Evolutionary conservation across 2,329 filamentous ascomycete species (phyloP).

Genomic region (Aureobasidium sp.): DNA sequence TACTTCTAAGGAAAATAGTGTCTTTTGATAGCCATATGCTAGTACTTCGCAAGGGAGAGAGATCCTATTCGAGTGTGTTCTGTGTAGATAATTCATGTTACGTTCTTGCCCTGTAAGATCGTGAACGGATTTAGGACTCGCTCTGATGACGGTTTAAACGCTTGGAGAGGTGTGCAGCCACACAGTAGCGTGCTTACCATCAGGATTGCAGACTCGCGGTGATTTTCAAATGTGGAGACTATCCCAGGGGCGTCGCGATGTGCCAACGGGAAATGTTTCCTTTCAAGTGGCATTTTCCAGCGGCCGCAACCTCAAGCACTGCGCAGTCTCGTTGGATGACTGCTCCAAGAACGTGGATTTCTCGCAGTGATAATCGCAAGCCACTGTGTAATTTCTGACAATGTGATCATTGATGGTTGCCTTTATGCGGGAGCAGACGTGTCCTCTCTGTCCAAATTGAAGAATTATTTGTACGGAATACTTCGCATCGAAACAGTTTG

Average conservation of each 20-base stretch:
- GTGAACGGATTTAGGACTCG: not conserved
- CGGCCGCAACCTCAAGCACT: no score
- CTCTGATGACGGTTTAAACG: not conserved
- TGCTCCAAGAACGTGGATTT: not conserved
- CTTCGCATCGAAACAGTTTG: no score
- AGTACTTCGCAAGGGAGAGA: not conserved
- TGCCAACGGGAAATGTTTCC: not conserved
- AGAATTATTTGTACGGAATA: no score
- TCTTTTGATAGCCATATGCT: not conserved
- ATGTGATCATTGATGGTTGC: no score
- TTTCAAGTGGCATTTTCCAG: not conserved
- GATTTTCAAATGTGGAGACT: no score
- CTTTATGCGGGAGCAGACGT: no score
- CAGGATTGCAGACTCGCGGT: not conserved
- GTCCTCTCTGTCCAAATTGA: no score
- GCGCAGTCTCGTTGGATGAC: not conserved
- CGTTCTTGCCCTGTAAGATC: not conserved
- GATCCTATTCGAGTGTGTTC: not conserved
- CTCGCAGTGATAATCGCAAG: no score
- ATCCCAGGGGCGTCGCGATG: not conserved
- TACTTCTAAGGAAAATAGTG: not conserved
- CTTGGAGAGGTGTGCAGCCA: no score
- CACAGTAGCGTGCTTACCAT: not conserved
- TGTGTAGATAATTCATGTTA: not conserved
- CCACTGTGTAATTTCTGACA: no score